Conservation (phyloP, 192 early-diverging fungal species). For the Gigaspora rosea region DNA sequence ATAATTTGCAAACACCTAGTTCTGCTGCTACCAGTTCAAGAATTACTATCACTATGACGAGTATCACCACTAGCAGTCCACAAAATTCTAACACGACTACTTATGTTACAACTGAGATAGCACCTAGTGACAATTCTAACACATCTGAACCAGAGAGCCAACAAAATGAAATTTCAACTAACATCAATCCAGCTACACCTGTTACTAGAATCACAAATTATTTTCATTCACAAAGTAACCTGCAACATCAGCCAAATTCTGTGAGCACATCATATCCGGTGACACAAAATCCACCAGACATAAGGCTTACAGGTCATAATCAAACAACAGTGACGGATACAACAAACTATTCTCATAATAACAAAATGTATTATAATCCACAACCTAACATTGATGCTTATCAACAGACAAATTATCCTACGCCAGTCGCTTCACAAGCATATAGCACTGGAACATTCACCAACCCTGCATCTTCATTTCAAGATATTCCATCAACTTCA, state of each 20-base stretch:
- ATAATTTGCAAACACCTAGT: not conserved
- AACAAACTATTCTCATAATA: too few relatives aligned
- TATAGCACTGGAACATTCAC: too few relatives aligned
- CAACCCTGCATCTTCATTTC: too few relatives aligned
- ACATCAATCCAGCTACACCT: not conserved
- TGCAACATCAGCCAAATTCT: not conserved
- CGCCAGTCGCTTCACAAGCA: too few relatives aligned
- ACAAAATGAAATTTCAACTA: not conserved
- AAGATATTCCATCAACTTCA: too few relatives aligned
- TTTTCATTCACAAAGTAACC: not conserved
- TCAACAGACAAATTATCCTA: too few relatives aligned
- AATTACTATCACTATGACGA: constrained; percentile 7
- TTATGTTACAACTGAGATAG: constrained; percentile 6
- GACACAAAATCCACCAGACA: not conserved
- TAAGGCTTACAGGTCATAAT: not conserved
- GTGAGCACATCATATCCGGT: not conserved
- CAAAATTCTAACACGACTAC: constrained; percentile 1
- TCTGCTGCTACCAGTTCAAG: not conserved
- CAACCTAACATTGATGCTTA: too few relatives aligned
- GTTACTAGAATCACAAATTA: not conserved
- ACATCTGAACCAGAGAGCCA: not conserved
- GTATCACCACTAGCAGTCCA: not conserved
- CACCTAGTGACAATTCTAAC: not conserved
- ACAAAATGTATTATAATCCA: too few relatives aligned
- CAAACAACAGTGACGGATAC: too few relatives aligned